Percentiles rank a stretch among this genome's conserved stretches.
phyloP scores from a whole-genome alignment of 495 filamentous ascomycete genomes.

The Penicillium fimorum region DNA sequence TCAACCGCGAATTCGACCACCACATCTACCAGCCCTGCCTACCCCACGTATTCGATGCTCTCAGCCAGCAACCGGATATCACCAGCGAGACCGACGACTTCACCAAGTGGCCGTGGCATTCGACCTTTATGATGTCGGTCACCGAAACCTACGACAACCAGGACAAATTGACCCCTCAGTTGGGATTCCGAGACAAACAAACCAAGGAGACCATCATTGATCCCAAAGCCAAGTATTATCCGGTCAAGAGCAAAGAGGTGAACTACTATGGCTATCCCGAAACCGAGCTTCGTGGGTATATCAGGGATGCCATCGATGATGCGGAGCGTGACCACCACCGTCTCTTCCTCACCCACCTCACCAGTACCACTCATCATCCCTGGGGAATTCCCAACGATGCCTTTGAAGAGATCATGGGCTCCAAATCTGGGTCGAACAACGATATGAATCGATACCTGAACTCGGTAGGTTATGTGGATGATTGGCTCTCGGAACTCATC shows the following conservation, averaged over 20 bases:
- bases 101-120: conserved; percentile 42
- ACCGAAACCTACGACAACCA: conserved; percentile 50
- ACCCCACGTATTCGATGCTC: conserved; percentile 41
- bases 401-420: conserved; percentile 26
- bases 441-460: conserved; percentile 43
- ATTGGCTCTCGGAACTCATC: conserved; percentile 38
- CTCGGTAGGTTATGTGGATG: conserved; percentile 40
- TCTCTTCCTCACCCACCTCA: conserved; percentile 49
- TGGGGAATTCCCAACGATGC: conserved; percentile 39
- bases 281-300: conserved; percentile 43
- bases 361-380: conserved; percentile 51
- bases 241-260: conserved; percentile 35
- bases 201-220: conserved; percentile 43
- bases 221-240: conserved; percentile 37
- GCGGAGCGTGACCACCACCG: conserved; percentile 43
- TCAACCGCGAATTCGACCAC: conserved; percentile 46
- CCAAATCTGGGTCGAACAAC: conserved; percentile 23
- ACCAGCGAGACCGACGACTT: conserved; percentile 29
- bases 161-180: conserved; percentile 34
- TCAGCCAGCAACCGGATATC: conserved; percentile 35
- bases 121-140: conserved; percentile 50
- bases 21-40: conserved; percentile 53
- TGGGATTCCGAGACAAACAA: conserved; percentile 43
- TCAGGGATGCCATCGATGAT: conserved; percentile 46
- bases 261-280: conserved; percentile 55